These are phyloP conservation scores for Ceratocystis ficicola DNA, from an alignment of 2,329 filamentous ascomycete species.

Conservation along the genomic window DNA sequence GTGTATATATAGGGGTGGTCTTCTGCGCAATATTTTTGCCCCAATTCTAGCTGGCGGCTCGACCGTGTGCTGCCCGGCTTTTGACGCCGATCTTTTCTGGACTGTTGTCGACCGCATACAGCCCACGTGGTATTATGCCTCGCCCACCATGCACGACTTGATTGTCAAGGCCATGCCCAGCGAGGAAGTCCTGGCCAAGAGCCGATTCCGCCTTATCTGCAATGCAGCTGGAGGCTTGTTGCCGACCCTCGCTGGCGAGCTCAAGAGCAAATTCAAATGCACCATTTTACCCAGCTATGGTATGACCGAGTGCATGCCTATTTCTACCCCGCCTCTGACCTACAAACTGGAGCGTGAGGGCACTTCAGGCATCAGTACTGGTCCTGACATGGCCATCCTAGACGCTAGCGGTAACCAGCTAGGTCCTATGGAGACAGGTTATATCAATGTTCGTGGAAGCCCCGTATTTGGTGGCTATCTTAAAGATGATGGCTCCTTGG, in stretches of 20 bases:
- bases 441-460: constrained; percentile 40
- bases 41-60: constrained; percentile 43
- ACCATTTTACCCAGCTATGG: constrained; percentile 45
- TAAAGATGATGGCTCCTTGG: constrained; percentile 32
- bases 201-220: constrained; percentile 40
- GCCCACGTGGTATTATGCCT: constrained; percentile 48
- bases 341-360: constrained; percentile 41
- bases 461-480: constrained; percentile 42
- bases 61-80: constrained; percentile 42
- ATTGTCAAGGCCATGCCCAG: constrained; percentile 37
- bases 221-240: constrained; percentile 44
- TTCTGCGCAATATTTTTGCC: constrained; percentile 44
- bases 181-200: constrained; percentile 32
- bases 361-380: constrained; percentile 41
- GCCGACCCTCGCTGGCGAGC: constrained; percentile 38
- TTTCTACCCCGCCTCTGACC: constrained; percentile 42
- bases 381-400: constrained; percentile 41
- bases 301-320: constrained; percentile 50
- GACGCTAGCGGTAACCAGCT: constrained; percentile 30
- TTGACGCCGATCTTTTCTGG: constrained; percentile 46
- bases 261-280: constrained; percentile 40
- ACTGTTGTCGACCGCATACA: constrained; percentile 37
- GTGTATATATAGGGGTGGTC: constrained; percentile 33
- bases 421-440: constrained; percentile 30
- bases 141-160: constrained; percentile 44